Conservation (phyloP, 169 alveolate genomes). For the Plasmodium coatneyi region DNA sequence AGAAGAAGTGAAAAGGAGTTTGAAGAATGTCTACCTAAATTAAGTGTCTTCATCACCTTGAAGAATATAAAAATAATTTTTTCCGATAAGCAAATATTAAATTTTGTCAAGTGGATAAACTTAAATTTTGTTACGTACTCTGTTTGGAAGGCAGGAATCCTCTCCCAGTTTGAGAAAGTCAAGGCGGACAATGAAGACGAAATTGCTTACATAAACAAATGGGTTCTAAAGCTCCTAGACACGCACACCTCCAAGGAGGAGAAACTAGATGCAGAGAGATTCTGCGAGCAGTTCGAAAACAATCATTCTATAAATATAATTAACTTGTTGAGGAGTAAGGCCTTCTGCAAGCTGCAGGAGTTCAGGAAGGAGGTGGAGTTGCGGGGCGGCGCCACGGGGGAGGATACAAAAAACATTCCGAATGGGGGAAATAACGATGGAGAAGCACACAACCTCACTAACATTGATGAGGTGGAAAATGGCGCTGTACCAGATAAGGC, state of each 20-base stretch:
- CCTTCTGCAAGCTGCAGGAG: constrained; percentile 71
- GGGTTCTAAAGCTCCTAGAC: constrained; percentile 63
- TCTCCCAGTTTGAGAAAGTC: constrained; percentile 68
- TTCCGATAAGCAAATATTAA: constrained; percentile 66
- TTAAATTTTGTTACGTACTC: constrained; percentile 27
- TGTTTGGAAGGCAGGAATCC: constrained; percentile 63
- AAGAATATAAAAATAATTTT: constrained; percentile 68
- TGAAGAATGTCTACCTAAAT: constrained; percentile 71
- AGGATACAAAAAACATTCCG: not conserved
- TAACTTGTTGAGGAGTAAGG: constrained; percentile 64
- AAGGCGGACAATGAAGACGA: constrained; percentile 66
- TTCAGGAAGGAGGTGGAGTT: constrained; percentile 57
- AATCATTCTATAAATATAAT: constrained; percentile 63
- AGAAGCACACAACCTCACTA: not conserved
- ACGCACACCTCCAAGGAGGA: constrained; percentile 67
- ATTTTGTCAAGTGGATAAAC: constrained; percentile 67
- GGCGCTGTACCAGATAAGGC: not conserved
- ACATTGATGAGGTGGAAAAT: not conserved
- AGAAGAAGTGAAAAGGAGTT: constrained; percentile 68
- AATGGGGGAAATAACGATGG: not conserved
- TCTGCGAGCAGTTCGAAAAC: constrained; percentile 64
- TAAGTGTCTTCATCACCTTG: constrained; percentile 66
- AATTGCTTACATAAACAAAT: constrained; percentile 61
- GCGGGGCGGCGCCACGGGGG: not conserved
- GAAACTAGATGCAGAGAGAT: constrained; percentile 53